These are phyloP conservation scores for Geotrichum histeridarum DNA, from an alignment of 1,139 yeast genomes.

Conservation along the genomic window DNA sequence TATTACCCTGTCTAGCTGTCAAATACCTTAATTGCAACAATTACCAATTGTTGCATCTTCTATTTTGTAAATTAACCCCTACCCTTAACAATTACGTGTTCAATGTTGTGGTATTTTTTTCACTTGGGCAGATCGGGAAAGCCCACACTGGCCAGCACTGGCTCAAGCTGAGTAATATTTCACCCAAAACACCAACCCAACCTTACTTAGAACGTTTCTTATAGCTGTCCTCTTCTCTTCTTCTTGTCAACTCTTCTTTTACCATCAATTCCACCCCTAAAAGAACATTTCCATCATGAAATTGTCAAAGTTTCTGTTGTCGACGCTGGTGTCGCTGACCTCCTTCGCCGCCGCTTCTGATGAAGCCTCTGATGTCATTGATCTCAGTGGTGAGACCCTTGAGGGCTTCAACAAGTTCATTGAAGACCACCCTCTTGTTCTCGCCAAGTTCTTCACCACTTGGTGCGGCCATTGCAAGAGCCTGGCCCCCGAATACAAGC, in stretches of 20 bases:
- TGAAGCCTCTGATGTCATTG: conserved; percentile 82
- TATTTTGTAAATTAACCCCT: neutral
- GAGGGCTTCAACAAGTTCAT: conserved; percentile 57
- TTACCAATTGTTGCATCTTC: neutral
- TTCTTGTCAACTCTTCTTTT: neutral
- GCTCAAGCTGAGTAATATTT: too few relatives aligned
- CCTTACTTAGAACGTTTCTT: neutral
- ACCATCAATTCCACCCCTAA: neutral
- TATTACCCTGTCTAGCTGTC: too few relatives aligned
- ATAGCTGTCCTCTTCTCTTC: conserved; percentile 6
- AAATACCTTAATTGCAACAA: neutral
- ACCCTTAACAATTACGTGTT: neutral
- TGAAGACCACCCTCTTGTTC: conserved; percentile 66
- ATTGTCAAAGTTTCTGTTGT: conserved; percentile 15
- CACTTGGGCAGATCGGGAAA: too few relatives aligned
- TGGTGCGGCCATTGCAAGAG: conserved; percentile 99
- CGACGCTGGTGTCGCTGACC: conserved; percentile 18
- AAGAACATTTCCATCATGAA: conserved; percentile 12
- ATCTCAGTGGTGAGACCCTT: conserved; percentile 52
- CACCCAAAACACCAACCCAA: too few relatives aligned
- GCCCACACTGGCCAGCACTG: too few relatives aligned
- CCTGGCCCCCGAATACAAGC: conserved; percentile 82
- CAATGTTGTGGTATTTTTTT: too few relatives aligned
- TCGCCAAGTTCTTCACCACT: conserved; percentile 96
- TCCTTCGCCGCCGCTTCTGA: conserved; percentile 40